Conservation (phyloP, 2,329 filamentous ascomycete species). For the Cryphonectria japonica region DNA sequence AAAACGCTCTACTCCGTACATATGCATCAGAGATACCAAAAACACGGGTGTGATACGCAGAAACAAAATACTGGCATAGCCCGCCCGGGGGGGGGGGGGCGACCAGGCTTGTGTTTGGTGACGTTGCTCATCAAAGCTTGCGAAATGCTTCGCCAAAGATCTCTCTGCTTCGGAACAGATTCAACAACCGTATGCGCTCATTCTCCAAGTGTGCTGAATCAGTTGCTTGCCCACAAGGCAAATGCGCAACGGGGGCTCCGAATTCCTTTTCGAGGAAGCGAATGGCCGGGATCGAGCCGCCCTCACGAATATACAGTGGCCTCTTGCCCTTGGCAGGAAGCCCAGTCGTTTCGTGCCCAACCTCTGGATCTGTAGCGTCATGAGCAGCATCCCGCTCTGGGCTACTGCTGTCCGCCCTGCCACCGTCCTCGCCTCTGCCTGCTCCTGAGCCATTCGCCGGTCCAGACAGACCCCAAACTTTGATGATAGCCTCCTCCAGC, state of each 20-base stretch:
- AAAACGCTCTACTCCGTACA: neutral
- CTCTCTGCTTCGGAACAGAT: slow-evolving; percentile 87
- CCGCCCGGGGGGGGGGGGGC: too few species aligned
- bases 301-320: slow-evolving; percentile 92
- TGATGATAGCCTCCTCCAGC: slow-evolving; percentile 80
- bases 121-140: slow-evolving; percentile 51
- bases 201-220: slow-evolving; percentile 95
- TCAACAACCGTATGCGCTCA: slow-evolving; percentile 84
- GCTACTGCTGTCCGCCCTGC: neutral
- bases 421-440: neutral
- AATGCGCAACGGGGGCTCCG: slow-evolving; percentile 82
- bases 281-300: slow-evolving; percentile 92
- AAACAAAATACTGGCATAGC: neutral
- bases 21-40: neutral
- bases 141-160: slow-evolving; percentile 88
- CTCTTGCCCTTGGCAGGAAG: slow-evolving; percentile 50
- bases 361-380: neutral
- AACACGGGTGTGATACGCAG: neutral
- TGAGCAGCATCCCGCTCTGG: neutral
- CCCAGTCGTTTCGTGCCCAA: neutral
- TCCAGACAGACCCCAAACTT: slow-evolving; percentile 71
- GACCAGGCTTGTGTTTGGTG: neutral
- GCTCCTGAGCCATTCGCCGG: neutral
- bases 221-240: slow-evolving; percentile 93
- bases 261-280: slow-evolving; percentile 95